Percentiles rank a stretch among this genome's conserved stretches.
These are phyloP conservation scores for Senecio squalidus DNA, from an alignment of 140 eudicot genomes.

Conservation along the genomic window DNA sequence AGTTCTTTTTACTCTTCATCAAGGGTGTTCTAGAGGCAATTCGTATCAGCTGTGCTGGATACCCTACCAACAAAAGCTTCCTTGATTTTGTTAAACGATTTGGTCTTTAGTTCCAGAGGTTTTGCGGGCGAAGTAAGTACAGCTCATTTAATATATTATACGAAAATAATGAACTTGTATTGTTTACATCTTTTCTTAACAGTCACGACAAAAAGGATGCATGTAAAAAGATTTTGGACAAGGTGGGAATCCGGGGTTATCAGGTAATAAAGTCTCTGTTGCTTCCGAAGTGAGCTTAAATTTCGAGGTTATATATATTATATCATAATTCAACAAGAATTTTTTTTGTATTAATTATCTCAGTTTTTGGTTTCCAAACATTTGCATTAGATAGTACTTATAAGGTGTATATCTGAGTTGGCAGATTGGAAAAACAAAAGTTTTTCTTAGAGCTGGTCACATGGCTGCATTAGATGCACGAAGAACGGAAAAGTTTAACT, in stretches of 20 bases:
- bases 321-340: background rate
- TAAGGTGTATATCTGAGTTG: conserved; percentile 16
- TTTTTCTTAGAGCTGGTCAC: conserved; percentile 93
- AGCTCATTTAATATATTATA: background rate
- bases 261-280: conserved; percentile 47
- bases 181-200: conserved; percentile 22
- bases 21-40: conserved; percentile 99
- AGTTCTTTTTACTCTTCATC: conserved; percentile 13
- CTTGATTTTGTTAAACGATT: conserved; percentile 76
- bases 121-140: conserved; percentile 66
- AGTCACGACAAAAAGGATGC: conserved; percentile 68
- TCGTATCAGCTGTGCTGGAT: conserved; percentile 98
- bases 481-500: conserved; percentile 58
- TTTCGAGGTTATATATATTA: background rate
- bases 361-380: background rate
- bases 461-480: conserved; percentile 90
- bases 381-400: conserved; percentile 9
- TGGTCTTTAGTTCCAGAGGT: conserved; percentile 82
- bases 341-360: background rate
- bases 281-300: conserved; percentile 3
- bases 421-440: conserved; percentile 88
- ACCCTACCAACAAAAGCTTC: conserved; percentile 83
- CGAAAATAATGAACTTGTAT: conserved; percentile 20
- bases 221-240: conserved; percentile 68
- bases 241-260: conserved; percentile 47